Percentiles rank a stretch among this genome's conserved stretches.
These are phyloP conservation scores for Hygrocybe punicea DNA, from an alignment of 768 basidiomycete genomes.

Conservation along the genomic window DNA sequence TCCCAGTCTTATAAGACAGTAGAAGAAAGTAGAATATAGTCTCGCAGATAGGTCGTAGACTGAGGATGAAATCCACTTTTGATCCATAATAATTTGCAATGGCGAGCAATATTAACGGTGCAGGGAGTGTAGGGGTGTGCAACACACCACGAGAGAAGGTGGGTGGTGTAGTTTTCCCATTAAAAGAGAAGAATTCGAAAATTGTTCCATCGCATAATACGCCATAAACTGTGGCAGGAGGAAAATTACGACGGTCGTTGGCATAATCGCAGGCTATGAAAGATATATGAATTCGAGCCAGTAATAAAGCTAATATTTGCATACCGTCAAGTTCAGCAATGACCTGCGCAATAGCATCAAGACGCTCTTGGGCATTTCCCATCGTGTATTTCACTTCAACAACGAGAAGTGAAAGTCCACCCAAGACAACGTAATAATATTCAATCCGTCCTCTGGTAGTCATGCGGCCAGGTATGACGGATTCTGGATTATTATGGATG, in stretches of 20 bases:
- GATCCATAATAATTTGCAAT: slow-evolving; percentile 5
- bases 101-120: neutral
- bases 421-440: slow-evolving; percentile 1
- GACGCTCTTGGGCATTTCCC: neutral
- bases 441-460: neutral
- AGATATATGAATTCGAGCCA: neutral
- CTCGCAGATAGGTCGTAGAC: slow-evolving; percentile 8
- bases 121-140: neutral
- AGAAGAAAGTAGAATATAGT: slow-evolving; percentile 7
- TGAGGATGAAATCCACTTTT: neutral
- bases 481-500: neutral
- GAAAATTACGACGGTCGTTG: neutral
- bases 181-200: slow-evolving; percentile 6
- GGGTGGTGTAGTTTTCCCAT: slow-evolving; percentile 1
- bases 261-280: slow-evolving; percentile 2
- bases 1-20: slow-evolving; percentile 5
- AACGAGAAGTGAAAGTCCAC: slow-evolving; percentile 3
- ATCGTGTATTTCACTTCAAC: neutral
- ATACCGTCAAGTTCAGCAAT: slow-evolving; percentile 3
- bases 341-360: slow-evolving; percentile 2
- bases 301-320: neutral
- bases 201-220: slow-evolving; percentile 3
- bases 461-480: neutral
- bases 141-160: slow-evolving; percentile 6
- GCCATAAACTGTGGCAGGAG: slow-evolving; percentile 1